These are phyloP conservation scores for Begonia peltatifolia DNA, from an alignment of 306 rosid species.

Conservation along the genomic window DNA sequence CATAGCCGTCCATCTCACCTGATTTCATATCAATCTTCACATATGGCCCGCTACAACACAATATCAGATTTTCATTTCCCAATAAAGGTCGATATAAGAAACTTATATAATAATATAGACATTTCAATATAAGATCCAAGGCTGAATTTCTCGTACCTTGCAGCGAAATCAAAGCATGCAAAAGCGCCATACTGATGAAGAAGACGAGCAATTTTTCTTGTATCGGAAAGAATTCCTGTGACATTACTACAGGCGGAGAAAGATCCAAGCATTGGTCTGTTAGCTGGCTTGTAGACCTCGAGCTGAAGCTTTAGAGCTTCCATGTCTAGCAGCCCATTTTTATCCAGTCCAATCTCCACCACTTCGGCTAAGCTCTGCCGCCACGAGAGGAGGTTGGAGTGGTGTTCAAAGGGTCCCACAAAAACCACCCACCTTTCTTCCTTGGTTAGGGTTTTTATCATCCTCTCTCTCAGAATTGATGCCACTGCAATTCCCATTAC, in stretches of 20 bases:
- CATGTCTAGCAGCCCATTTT: constrained; percentile 44
- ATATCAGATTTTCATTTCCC: background rate
- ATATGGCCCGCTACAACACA: constrained; percentile 46
- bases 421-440: constrained; percentile 79
- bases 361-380: constrained; percentile 71
- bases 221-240: constrained; percentile 55
- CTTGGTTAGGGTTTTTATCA: constrained; percentile 11
- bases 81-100: no score
- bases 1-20: constrained; percentile 50
- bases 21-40: constrained; percentile 47
- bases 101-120: no score
- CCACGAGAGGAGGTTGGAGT: constrained; percentile 84
- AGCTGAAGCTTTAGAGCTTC: constrained; percentile 34
- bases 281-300: constrained; percentile 21
- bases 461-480: constrained; percentile 40
- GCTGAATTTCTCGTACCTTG: constrained; percentile 25
- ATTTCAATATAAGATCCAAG: no score
- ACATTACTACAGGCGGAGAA: constrained; percentile 89
- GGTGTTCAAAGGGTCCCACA: constrained; percentile 80
- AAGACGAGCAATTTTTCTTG: constrained; percentile 50
- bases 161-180: constrained; percentile 80
- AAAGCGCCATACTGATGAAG: constrained; percentile 52
- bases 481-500: constrained; percentile 63
- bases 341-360: constrained; percentile 53
- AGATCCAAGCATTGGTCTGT: constrained; percentile 66